A percentile compares a stretch with the other conserved stretches of the same genome.
Evolutionary conservation across 257 asterid genomes (phyloP).

Genomic region (Penstemon eatonii): DNA sequence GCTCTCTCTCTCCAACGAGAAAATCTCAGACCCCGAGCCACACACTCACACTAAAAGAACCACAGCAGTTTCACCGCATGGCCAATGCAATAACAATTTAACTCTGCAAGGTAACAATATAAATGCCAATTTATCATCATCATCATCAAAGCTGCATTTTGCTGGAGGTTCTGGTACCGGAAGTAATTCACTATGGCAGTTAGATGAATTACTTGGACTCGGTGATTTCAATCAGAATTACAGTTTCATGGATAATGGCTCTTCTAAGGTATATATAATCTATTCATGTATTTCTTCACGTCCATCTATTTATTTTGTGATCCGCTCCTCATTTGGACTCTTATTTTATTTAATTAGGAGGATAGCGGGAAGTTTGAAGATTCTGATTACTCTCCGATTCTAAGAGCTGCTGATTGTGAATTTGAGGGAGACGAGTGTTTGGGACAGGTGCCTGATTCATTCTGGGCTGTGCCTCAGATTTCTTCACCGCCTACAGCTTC

Average conservation of each 20-base stretch:
- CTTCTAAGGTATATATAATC: slow-evolving; percentile 64
- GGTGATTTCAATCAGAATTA: slow-evolving; percentile 51
- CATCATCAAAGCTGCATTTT: slow-evolving; percentile 35
- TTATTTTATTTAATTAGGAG: slow-evolving; percentile 42
- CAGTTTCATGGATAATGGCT: slow-evolving; percentile 52
- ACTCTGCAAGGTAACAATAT: slow-evolving; percentile 31
- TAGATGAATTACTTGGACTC: slow-evolving; percentile 74
- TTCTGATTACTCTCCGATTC: slow-evolving; percentile 47
- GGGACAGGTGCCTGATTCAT: slow-evolving; percentile 63
- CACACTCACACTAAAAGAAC: slow-evolving; percentile 30
- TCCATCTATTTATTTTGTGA: too few relatives aligned
- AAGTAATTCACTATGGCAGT: slow-evolving; percentile 63
- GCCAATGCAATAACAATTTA: slow-evolving; percentile 13
- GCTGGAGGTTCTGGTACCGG: slow-evolving; percentile 70
- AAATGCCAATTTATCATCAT: slow-evolving; percentile 30
- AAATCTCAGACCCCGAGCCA: slow-evolving; percentile 36
- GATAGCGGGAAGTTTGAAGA: slow-evolving; percentile 75
- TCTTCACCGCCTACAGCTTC: slow-evolving; percentile 91
- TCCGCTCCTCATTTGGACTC: background rate
- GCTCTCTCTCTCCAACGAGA: slow-evolving; percentile 35
- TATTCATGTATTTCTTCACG: background rate
- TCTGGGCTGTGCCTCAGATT: slow-evolving; percentile 79
- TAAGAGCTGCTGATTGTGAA: slow-evolving; percentile 56
- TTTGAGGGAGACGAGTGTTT: slow-evolving; percentile 57
- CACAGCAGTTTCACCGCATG: slow-evolving; percentile 32